A percentile compares a stretch with the other conserved stretches of the same genome.
These are phyloP conservation scores for Corylus americana DNA, from an alignment of 306 rosid genomes.

Conservation along the genomic window DNA sequence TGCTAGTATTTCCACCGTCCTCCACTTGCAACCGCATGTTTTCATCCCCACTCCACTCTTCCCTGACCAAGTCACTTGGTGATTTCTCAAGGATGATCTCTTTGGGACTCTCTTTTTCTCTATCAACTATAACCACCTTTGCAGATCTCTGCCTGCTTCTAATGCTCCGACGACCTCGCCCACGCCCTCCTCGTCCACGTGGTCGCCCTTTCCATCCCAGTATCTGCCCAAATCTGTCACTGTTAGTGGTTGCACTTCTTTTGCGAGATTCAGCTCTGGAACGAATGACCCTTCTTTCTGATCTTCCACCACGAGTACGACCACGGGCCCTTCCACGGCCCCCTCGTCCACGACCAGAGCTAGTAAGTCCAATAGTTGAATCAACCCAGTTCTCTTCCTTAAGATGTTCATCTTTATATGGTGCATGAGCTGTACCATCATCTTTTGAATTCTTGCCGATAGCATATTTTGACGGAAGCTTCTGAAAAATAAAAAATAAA, in stretches of 20 bases:
- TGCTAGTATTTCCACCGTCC: conserved; percentile 34
- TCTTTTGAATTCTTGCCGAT: conserved; percentile 29
- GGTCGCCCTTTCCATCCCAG: conserved; percentile 52
- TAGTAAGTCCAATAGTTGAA: conserved; percentile 34
- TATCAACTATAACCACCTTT: conserved; percentile 30
- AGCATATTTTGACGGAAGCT: conserved; percentile 45
- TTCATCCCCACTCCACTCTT: conserved; percentile 34
- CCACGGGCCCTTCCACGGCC: conserved; percentile 29
- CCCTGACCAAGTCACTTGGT: conserved; percentile 14
- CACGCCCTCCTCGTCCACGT: conserved; percentile 37
- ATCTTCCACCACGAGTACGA: conserved; percentile 34
- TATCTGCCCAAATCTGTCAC: conserved; percentile 41
- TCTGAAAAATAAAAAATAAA: conserved; percentile 34
- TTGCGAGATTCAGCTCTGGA: conserved; percentile 38
- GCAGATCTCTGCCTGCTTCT: conserved; percentile 46
- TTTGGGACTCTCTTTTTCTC: conserved; percentile 16
- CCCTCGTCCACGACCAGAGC: conserved; percentile 44
- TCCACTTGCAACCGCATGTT: conserved; percentile 20
- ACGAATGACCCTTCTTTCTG: conserved; percentile 34
- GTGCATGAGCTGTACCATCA: conserved; percentile 25
- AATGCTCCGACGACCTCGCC: conserved; percentile 44
- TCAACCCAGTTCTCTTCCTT: conserved; percentile 34
- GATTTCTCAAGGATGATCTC: conserved; percentile 23
- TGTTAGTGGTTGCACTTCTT: conserved; percentile 31
- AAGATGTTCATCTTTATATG: conserved; percentile 27